Conservation (phyloP, 768 basidiomycete genomes). For the Lactarius deliciosus region DNA sequence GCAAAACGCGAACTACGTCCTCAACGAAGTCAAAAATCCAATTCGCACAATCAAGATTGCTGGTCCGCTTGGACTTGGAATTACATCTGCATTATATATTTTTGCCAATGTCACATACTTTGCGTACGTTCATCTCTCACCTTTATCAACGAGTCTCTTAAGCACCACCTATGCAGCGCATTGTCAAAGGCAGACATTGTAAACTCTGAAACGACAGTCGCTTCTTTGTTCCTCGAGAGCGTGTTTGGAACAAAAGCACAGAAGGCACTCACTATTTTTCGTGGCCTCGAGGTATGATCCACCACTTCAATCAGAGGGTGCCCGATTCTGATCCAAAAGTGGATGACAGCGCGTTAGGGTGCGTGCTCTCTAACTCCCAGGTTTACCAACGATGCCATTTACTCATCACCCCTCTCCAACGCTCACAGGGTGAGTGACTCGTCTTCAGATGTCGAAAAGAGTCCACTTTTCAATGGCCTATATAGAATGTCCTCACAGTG, state of each 20-base stretch:
- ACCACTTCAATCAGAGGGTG: neutral
- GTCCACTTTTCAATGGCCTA: neutral
- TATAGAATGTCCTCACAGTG: conserved; percentile 21
- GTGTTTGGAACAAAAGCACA: conserved; percentile 56
- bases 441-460: neutral
- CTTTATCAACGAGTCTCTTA: neutral
- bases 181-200: conserved; percentile 50
- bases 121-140: conserved; percentile 36
- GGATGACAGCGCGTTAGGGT: conserved; percentile 39
- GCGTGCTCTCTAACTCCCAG: conserved; percentile 16
- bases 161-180: conserved; percentile 33
- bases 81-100: conserved; percentile 53
- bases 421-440: conserved; percentile 16
- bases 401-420: neutral
- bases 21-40: conserved; percentile 61
- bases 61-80: conserved; percentile 55
- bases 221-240: conserved; percentile 56
- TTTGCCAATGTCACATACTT: conserved; percentile 62
- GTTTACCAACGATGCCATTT: neutral
- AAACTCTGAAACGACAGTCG: conserved; percentile 53
- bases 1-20: conserved; percentile 57
- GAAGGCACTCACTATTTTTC: conserved; percentile 53
- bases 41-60: conserved; percentile 62
- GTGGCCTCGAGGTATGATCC: conserved; percentile 51
- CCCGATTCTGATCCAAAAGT: neutral